Evolutionary conservation across 2,329 filamentous ascomycete genomes (phyloP), one percentile per base, ranked within the genome.

Genomic region (Fusarium floridanum): DNA sequence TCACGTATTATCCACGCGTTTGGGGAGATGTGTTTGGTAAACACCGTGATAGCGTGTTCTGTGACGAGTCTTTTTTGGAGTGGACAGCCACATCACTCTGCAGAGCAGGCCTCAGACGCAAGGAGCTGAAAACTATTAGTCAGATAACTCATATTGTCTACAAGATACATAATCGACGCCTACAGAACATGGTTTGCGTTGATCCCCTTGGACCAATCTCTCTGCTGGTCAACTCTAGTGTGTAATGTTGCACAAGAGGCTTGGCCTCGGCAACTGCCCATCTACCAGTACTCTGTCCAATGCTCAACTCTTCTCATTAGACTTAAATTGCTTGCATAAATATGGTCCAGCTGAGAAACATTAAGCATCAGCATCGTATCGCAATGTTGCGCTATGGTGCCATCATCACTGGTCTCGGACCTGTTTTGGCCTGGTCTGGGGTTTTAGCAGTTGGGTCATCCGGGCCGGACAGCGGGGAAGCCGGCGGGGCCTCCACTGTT

Each of bases 381-480:
- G 20, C 45, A 50, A 53, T 63, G 41, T 59, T 24, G 22, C 32
- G 57, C 48, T 75, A 68, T 75, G 48, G 41, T 55, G 63, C 66
- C 39, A 72, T 72, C 63, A 62, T 68, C 43, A 45, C 37, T 34
- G 37, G 22, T 6, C 45, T 56, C 62, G 57, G 67, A 48, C 61
- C 61, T 66, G 61, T 45, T 62, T 67, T 71, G 71, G 65, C 61
- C 69, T 74, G 55, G 56, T 57, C 72, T 66, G 72, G 64, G 68
- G 72, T 63, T 64, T 53, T 36, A 59, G 62, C 50, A 55, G 62
- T 39, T 55, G 50, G 62, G 61, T 56, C 61, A 64, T 56, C 72
- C 62, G 66, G 69, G 29, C 45, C 63, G 62, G 62, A 55, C 67
- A 74, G 73, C 73, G 73, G 73, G 73, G 73, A 73, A 75, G 63